A percentile compares a stretch with the other conserved stretches of the same genome.
Conservation (phyloP, 768 basidiomycete species). For the Sarcomyxa edulis region DNA sequence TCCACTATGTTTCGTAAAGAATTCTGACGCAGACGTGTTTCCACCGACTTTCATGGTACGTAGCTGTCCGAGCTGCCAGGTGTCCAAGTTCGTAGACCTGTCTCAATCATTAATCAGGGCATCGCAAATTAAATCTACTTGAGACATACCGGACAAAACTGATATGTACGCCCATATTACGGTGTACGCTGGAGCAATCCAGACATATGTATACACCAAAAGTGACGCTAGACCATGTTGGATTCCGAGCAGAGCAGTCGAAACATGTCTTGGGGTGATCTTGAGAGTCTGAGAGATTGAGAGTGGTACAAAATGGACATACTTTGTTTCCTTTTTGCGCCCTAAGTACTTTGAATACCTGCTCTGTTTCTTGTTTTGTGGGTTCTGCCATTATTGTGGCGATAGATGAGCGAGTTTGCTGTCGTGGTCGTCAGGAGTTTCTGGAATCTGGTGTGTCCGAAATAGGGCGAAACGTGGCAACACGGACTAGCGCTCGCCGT, state of each 20-base stretch:
- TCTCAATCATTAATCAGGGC: background rate
- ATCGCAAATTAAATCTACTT: background rate
- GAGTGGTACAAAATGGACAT: background rate
- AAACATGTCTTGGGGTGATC: constrained; percentile 65
- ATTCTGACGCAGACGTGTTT: constrained; percentile 81
- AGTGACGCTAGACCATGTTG: constrained; percentile 96
- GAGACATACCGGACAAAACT: constrained; percentile 82
- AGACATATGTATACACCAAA: constrained; percentile 97
- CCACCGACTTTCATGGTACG: constrained; percentile 97
- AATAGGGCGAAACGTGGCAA: too few species aligned
- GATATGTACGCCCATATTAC: constrained; percentile 98
- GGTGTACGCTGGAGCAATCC: constrained; percentile 91
- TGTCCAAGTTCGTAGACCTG: constrained; percentile 95
- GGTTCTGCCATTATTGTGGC: constrained; percentile 55
- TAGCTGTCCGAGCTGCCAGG: constrained; percentile 87
- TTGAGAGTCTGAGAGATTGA: constrained; percentile 4
- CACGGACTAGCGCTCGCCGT: too few species aligned
- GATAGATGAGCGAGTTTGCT: constrained; percentile 3
- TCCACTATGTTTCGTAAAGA: constrained; percentile 87
- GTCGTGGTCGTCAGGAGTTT: constrained; percentile 14
- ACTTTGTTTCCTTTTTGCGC: constrained; percentile 89
- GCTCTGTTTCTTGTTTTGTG: constrained; percentile 82
- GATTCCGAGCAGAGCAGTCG: constrained; percentile 93
- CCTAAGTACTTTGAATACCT: constrained; percentile 77
- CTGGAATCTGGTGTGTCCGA: too few species aligned